Base-by-base conservation (phyloP, 2,329 filamentous ascomycete genomes). In the Neonectria magnoliae region DNA sequence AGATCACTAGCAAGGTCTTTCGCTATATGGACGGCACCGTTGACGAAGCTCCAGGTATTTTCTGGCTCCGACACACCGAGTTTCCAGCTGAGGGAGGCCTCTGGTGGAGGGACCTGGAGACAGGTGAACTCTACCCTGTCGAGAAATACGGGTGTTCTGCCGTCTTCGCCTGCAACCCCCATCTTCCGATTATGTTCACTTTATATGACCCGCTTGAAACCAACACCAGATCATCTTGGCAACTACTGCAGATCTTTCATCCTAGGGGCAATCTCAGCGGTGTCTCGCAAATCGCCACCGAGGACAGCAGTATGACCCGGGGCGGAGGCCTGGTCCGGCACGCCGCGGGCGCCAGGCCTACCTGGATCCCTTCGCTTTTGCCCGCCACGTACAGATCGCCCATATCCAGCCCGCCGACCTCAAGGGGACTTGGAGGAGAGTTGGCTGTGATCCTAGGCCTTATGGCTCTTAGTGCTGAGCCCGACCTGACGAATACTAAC, bases 331-430 rank as follows among this genome's bases (percentile, higher is more conserved):
- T 62, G 0, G 20, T 68, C 9, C 73, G 77, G 31, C 76, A 74
- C n/a, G 77, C 77, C 2, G 75, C 74, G 1, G 81, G 79, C 0
- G 48, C 42, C 0, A 59, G 63, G 1, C 75, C 81, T 0, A 74
- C 67, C n/a, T 83, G 81, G 80, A 76, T 83, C 2, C 80, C 80
- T 0, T 63, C 68, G 9, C 65, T 83, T 13, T 69, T 82, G 2
- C 81, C 80, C 0, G 8, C 14, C 14, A 71, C 70, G 1, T 82
- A 80, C 61, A 54, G 41, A 18, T 72, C 73, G 33, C 70, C 71
- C 0, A 2, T 9, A 3, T 1, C 44, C 2, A 14, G 38, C 5
- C 9, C 61, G 1, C 69, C 54, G 3, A 48, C 5, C 0, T 81
- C 81, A 0, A 18, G 6, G 0, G 80, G 81, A 0, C 75, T 83